Percentiles rank a stretch among this genome's conserved stretches.
phyloP scores from a whole-genome alignment of 2,329 filamentous ascomycete species.

The Pyrenophora teres region DNA sequence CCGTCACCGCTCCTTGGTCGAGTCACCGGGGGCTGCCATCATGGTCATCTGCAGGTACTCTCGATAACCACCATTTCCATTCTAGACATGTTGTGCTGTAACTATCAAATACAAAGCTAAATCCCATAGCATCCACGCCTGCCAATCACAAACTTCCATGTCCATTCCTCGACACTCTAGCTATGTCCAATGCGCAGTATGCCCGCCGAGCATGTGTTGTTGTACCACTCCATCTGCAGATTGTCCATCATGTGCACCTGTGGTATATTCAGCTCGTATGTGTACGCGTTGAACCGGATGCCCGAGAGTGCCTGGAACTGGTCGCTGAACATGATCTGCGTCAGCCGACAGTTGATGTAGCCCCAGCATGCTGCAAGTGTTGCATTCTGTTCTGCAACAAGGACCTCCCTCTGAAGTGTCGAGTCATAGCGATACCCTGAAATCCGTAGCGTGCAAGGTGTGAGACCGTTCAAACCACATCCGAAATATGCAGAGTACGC shows the following conservation, averaged over 20 bases:
- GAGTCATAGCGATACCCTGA: slow-evolving; percentile 53
- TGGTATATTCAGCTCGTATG: slow-evolving; percentile 45
- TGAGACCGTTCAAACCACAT: slow-evolving; percentile 51
- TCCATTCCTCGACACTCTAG: slow-evolving; percentile 15
- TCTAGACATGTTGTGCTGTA: slow-evolving; percentile 6
- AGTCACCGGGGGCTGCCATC: slow-evolving; percentile 19
- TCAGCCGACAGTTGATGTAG: slow-evolving; percentile 51
- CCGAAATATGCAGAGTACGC: slow-evolving; percentile 54
- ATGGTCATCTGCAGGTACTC: slow-evolving; percentile 21
- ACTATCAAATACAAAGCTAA: slow-evolving; percentile 14
- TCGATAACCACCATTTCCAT: neutral
- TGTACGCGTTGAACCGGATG: slow-evolving; percentile 56
- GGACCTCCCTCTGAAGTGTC: slow-evolving; percentile 40
- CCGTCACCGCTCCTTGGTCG: neutral
- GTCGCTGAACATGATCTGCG: slow-evolving; percentile 49
- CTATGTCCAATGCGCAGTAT: slow-evolving; percentile 40
- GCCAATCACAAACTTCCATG: neutral
- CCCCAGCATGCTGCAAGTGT: slow-evolving; percentile 50
- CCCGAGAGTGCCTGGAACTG: slow-evolving; percentile 51
- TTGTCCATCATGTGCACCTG: slow-evolving; percentile 56
- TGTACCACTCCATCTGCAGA: slow-evolving; percentile 55
- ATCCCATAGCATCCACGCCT: slow-evolving; percentile 4
- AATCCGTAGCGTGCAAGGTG: slow-evolving; percentile 51
- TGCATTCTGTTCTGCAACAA: slow-evolving; percentile 45
- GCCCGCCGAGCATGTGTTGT: slow-evolving; percentile 56